These are phyloP conservation scores for Aspergillus egyptiacus DNA, from an alignment of 495 filamentous ascomycete species.

Conservation along the genomic window DNA sequence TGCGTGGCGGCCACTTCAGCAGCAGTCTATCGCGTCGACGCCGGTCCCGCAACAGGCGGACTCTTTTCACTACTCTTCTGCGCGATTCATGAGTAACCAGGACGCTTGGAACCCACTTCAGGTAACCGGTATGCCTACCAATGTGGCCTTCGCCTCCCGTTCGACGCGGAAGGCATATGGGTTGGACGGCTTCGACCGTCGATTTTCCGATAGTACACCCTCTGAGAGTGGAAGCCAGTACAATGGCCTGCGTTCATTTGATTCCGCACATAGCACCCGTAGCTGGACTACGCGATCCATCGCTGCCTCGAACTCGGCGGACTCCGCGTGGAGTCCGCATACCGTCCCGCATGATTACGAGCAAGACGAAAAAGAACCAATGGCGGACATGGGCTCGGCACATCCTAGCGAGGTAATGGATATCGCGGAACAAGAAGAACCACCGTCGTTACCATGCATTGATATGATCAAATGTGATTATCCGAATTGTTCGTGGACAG, in stretches of 20 bases:
- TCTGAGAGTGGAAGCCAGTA: constrained; percentile 55
- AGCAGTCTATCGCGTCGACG: constrained; percentile 19
- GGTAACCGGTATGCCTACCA: constrained; percentile 28
- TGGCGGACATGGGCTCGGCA: constrained; percentile 10
- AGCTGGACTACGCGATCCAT: constrained; percentile 45
- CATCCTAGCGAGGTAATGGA: constrained; percentile 12
- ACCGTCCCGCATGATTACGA: constrained; percentile 23
- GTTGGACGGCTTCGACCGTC: constrained; percentile 20
- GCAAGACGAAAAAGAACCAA: constrained; percentile 17
- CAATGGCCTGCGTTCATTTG: constrained; percentile 44
- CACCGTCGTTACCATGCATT: constrained; percentile 19
- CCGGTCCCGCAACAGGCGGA: constrained; percentile 19
- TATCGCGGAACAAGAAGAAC: constrained; percentile 14
- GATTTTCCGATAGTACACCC: constrained; percentile 25
- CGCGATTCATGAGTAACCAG: constrained; percentile 25
- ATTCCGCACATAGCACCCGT: constrained; percentile 60
- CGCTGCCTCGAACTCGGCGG: constrained; percentile 25
- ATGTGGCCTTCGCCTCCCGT: constrained; percentile 13
- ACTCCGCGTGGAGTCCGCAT: constrained; percentile 28
- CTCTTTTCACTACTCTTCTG: constrained; percentile 20
- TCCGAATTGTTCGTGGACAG: constrained; percentile 32
- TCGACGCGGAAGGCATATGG: constrained; percentile 16
- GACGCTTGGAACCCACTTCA: constrained; percentile 39
- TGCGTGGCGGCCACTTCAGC: constrained; percentile 13
- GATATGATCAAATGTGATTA: constrained; percentile 32